Base-by-base conservation (phyloP, 2,329 filamentous ascomycete species). In the Pestalotiopsis sp. region DNA sequence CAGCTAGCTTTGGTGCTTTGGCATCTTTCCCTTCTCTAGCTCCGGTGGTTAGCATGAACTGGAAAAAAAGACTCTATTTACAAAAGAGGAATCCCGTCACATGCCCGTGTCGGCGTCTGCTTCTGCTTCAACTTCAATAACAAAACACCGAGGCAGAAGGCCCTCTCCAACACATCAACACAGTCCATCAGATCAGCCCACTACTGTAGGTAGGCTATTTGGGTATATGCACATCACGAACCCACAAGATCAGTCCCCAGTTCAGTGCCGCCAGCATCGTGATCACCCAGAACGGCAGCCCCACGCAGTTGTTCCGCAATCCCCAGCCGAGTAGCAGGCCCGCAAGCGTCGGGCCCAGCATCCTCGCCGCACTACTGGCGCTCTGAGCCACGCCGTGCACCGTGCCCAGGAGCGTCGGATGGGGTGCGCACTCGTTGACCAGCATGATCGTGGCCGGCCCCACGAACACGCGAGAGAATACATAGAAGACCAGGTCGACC, bases 321-420 rank as follows among this genome's bases (percentile, higher is more conserved):
- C 59, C 59, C 59, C 59, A 62, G 17, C 59, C 59, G 25, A 62
- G 59, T 2, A 62, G 4, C 17, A 39, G 20, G 5, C 62, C 62
- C 11, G 39, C 62, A 49, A 65, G 13, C 20, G 62, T 36, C 27
- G 62, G 62, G 2, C 62, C 62, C 11, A 65, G 38, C 39, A 56
- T 52, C 23, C 62, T 14, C 20, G 62, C 62, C 62, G 38, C 36
- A 27, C 62, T 65, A 36, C 62, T 65, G 6, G 62, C 38, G 17
- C 62, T 65, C 38, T 65, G 62, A 13, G 39, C 62, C 62, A 65
- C 45, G 27, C 62, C 62, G 27, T 65, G 62, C n/a, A 65, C 45
- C 38, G 62, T 65, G 12, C 62, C 62, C 38, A 65, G 27, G 2
- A 65, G 39, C 7, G 39, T 65, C 9, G 62, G 62, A 20, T 65